Evolutionary conservation across 495 filamentous ascomycete species (phyloP).

Genomic region (Annulohypoxylon nitens): DNA sequence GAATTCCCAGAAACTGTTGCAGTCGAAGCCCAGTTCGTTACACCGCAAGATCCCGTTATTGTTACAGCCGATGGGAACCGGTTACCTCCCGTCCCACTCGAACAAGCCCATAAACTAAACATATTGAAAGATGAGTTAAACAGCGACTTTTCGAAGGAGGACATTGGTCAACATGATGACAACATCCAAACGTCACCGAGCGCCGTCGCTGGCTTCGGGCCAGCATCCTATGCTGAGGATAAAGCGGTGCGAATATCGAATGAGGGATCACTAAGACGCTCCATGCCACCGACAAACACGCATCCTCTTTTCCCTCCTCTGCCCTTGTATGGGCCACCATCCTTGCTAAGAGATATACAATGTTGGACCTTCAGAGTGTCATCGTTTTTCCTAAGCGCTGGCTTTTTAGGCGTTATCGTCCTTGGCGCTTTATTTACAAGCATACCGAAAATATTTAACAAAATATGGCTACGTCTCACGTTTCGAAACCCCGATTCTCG

Average conservation of each 20-base stretch:
- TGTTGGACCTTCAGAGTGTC: constrained; percentile 70
- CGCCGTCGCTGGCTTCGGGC: constrained; percentile 14
- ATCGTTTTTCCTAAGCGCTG: constrained; percentile 80
- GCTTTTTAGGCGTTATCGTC: constrained; percentile 81
- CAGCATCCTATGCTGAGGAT: constrained; percentile 20
- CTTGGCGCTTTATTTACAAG: constrained; percentile 75
- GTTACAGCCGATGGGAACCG: constrained; percentile 73
- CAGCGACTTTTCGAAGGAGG: constrained; percentile 39
- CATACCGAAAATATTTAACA: constrained; percentile 63
- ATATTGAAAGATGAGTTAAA: constrained; percentile 66
- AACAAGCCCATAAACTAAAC: constrained; percentile 77
- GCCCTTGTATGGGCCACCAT: constrained; percentile 84
- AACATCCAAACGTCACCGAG: constrained; percentile 23
- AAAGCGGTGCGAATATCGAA: constrained; percentile 40
- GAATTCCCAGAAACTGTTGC: constrained; percentile 61
- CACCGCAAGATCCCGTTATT: constrained; percentile 77
- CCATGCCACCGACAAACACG: constrained; percentile 73
- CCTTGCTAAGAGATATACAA: constrained; percentile 71
- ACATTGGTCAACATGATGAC: constrained; percentile 11
- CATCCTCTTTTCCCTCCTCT: constrained; percentile 91
- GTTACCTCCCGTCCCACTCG: constrained; percentile 73
- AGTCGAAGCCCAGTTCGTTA: constrained; percentile 75
- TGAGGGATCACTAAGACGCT: constrained; percentile 54
- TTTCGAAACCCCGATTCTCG: constrained; percentile 68
- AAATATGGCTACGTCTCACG: constrained; percentile 62